A percentile compares a stretch with the other conserved stretches of the same genome.
phyloP scores from a whole-genome alignment of 371 early-diverging fungal genomes.

The Funneliformis caledonium region DNA sequence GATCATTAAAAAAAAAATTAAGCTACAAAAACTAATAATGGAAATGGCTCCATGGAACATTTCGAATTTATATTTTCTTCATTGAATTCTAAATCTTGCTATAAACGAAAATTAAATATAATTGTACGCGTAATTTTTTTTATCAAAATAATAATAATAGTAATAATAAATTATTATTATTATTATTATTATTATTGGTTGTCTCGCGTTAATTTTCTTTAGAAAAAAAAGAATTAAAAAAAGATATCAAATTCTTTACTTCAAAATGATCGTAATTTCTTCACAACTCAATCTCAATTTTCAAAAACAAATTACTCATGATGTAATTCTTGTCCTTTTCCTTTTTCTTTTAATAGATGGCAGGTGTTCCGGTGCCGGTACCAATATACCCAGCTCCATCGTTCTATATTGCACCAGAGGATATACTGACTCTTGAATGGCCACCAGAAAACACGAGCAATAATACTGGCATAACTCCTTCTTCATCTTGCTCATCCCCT shows the following conservation, averaged over 20 bases:
- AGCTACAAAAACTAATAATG: no score
- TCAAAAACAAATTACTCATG: neutral
- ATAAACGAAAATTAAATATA: no score
- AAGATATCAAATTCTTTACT: no score
- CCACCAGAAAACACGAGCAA: slow-evolving; percentile 36
- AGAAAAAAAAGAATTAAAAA: neutral
- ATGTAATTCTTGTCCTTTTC: neutral
- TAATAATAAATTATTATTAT: no score
- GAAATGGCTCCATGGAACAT: no score
- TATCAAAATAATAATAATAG: no score
- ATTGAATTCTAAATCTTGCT: no score
- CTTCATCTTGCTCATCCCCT: slow-evolving; percentile 43
- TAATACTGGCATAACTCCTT: slow-evolving; percentile 42
- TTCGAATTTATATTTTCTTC: no score
- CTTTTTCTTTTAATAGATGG: slow-evolving; percentile 43
- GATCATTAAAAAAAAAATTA: no score
- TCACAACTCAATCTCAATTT: neutral
- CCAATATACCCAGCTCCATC: slow-evolving; percentile 64
- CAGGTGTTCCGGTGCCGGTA: slow-evolving; percentile 55
- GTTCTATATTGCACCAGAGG: slow-evolving; percentile 55
- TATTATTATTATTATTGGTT: no score
- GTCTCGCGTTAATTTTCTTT: no score
- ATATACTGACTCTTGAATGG: slow-evolving; percentile 45
- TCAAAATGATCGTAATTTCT: neutral
- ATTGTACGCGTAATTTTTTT: no score